Percentiles rank a stretch among this genome's conserved stretches.
These are phyloP conservation scores for Saccharomycopsis sp. DNA, from an alignment of 805 yeast genomes.

Conservation along the genomic window DNA sequence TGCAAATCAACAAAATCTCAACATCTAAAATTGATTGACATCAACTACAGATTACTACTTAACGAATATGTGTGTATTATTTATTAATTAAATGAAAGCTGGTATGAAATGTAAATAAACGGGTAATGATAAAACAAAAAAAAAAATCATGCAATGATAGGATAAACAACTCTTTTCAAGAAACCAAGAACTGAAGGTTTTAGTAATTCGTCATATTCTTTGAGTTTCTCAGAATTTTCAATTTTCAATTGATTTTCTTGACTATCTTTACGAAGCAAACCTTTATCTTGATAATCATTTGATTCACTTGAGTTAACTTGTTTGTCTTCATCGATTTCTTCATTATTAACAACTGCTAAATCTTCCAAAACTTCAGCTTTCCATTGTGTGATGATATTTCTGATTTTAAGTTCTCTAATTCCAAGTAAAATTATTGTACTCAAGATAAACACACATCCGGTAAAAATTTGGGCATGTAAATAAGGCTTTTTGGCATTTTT, in stretches of 20 bases:
- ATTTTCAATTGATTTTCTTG: not conserved
- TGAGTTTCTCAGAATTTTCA: not conserved
- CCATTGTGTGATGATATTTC: conserved; percentile 22
- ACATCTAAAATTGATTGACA: too few species aligned
- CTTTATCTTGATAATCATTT: too few species aligned
- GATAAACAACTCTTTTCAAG: conserved; percentile 7
- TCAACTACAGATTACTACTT: too few species aligned
- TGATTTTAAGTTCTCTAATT: conserved; percentile 28
- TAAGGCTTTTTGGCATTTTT: conserved; percentile 25
- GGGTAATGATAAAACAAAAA: too few species aligned
- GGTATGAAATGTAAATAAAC: too few species aligned
- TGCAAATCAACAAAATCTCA: too few species aligned
- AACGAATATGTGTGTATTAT: too few species aligned
- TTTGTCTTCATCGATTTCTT: not conserved
- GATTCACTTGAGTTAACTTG: not conserved
- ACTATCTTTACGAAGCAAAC: too few species aligned
- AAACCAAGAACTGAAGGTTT: not conserved
- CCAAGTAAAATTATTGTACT: conserved; percentile 25
- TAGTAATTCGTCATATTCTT: not conserved
- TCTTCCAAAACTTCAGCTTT: conserved; percentile 7
- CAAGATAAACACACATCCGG: conserved; percentile 27
- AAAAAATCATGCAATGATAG: not conserved
- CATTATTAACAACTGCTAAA: not conserved
- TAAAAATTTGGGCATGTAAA: conserved; percentile 30
- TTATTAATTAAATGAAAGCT: too few species aligned